These are phyloP conservation scores for Mycena pura DNA, from an alignment of 768 basidiomycete genomes.

Conservation along the genomic window DNA sequence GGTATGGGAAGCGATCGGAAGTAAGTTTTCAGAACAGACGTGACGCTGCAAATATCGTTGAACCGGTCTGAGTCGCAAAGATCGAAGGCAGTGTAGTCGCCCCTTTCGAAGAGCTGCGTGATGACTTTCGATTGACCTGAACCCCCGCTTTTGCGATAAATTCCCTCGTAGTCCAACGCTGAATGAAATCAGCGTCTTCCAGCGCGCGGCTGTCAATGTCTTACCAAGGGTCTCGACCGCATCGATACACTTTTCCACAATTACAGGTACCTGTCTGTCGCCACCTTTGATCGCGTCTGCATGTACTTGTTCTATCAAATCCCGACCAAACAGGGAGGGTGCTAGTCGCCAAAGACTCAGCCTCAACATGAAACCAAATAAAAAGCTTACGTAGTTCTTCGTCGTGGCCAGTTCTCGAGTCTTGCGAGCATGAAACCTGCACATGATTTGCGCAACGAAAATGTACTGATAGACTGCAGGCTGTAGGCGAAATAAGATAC, in stretches of 20 bases:
- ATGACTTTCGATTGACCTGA: slow-evolving; percentile 91
- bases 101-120: slow-evolving; percentile 92
- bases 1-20: slow-evolving; percentile 93
- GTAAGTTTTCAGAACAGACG: slow-evolving; percentile 96
- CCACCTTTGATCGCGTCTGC: slow-evolving; percentile 62
- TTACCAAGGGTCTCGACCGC: slow-evolving; percentile 89
- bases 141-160: slow-evolving; percentile 98
- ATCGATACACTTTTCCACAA: slow-evolving; percentile 95
- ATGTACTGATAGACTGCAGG: slow-evolving; percentile 86
- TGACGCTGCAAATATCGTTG: slow-evolving; percentile 97
- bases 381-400: slow-evolving; percentile 49
- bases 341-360: slow-evolving; percentile 47
- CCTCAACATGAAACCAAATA: slow-evolving; percentile 3
- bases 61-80: slow-evolving; percentile 86
- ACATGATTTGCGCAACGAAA: slow-evolving; percentile 82
- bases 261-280: slow-evolving; percentile 75
- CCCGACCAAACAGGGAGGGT: slow-evolving; percentile 93
- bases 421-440: slow-evolving; percentile 68
- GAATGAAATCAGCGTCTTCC: not conserved
- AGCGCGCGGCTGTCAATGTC: slow-evolving; percentile 31
- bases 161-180: slow-evolving; percentile 97
- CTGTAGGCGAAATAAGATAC: slow-evolving; percentile 46
- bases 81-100: slow-evolving; percentile 89
- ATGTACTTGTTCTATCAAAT: slow-evolving; percentile 83
- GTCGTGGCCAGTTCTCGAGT: slow-evolving; percentile 38